These are phyloP conservation scores for Cryptococcus sp. DNA, from an alignment of 1,284 basidiomycete genomes.

Conservation along the genomic window DNA sequence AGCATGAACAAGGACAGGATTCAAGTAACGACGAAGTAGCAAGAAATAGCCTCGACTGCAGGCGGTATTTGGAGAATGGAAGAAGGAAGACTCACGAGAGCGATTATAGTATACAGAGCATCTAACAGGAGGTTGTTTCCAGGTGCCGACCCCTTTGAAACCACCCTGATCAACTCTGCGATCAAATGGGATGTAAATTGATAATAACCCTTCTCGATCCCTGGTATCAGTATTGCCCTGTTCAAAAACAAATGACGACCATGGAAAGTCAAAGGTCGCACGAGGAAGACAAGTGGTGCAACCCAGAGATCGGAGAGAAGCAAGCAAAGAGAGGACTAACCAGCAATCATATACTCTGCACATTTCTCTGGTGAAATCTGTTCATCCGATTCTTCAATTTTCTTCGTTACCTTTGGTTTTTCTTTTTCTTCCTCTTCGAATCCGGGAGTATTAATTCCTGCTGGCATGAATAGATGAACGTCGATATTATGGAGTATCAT, in stretches of 20 bases:
- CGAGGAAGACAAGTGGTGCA: neutral
- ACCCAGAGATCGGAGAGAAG: neutral
- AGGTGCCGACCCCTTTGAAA: slow-evolving; percentile 65
- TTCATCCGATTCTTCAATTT: slow-evolving; percentile 75
- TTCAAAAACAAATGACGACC: neutral
- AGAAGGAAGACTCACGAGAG: slow-evolving; percentile 47
- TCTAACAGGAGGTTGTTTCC: slow-evolving; percentile 61
- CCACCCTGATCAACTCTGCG: slow-evolving; percentile 64
- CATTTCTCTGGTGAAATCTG: slow-evolving; percentile 64
- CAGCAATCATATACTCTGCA: slow-evolving; percentile 61
- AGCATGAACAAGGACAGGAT: too few relatives aligned
- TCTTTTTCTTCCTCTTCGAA: slow-evolving; percentile 72
- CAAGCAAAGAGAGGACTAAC: slow-evolving; percentile 46
- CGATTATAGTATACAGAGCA: slow-evolving; percentile 51
- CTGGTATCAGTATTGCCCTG: slow-evolving; percentile 42
- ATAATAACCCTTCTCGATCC: slow-evolving; percentile 65
- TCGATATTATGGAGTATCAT: slow-evolving; percentile 64
- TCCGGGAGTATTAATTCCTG: slow-evolving; percentile 78
- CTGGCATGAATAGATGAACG: slow-evolving; percentile 83
- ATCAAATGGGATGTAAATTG: slow-evolving; percentile 73
- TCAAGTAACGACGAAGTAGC: neutral
- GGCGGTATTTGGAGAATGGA: neutral
- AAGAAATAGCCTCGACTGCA: neutral
- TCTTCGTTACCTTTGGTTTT: slow-evolving; percentile 73
- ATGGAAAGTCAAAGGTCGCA: neutral